Conservation (phyloP, 768 basidiomycete genomes). For the Amanita jacksonii region DNA sequence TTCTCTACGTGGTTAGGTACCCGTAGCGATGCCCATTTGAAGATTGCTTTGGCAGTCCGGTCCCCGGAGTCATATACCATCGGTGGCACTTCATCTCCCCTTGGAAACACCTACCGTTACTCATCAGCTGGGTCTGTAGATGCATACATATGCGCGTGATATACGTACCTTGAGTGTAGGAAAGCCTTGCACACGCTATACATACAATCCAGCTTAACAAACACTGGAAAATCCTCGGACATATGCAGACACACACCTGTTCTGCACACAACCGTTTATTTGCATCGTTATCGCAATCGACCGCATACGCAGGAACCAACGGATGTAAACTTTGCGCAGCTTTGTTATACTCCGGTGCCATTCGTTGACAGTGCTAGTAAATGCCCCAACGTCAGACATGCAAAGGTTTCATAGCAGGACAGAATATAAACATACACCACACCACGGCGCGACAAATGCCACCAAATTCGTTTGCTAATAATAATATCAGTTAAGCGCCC, state of each 20-base stretch:
- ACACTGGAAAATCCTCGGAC: neutral
- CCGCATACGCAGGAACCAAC: slow-evolving; percentile 79
- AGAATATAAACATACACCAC: slow-evolving; percentile 47
- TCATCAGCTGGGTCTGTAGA: neutral
- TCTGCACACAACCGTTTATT: slow-evolving; percentile 81
- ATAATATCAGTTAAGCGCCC: neutral
- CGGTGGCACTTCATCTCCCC: slow-evolving; percentile 53
- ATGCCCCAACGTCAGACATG: neutral
- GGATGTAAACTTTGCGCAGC: slow-evolving; percentile 74
- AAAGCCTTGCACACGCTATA: slow-evolving; percentile 75
- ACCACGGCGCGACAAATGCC: slow-evolving; percentile 95
- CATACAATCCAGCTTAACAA: neutral
- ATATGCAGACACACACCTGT: slow-evolving; percentile 34
- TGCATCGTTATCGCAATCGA: slow-evolving; percentile 81
- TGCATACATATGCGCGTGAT: neutral
- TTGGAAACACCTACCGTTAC: slow-evolving; percentile 57
- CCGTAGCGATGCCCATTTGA: slow-evolving; percentile 65
- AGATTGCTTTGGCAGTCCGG: slow-evolving; percentile 62
- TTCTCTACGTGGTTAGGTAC: slow-evolving; percentile 65
- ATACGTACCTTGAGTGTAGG: slow-evolving; percentile 87
- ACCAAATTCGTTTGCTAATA: slow-evolving; percentile 64
- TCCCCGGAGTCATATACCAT: slow-evolving; percentile 60
- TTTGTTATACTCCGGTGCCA: slow-evolving; percentile 80
- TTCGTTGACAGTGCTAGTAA: slow-evolving; percentile 73
- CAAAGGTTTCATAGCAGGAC: neutral